A percentile compares a stretch with the other conserved stretches of the same genome.
These are phyloP conservation scores for Debaryomycetaceae sp. DNA, from an alignment of 1,139 yeast species.

Conservation along the genomic window DNA sequence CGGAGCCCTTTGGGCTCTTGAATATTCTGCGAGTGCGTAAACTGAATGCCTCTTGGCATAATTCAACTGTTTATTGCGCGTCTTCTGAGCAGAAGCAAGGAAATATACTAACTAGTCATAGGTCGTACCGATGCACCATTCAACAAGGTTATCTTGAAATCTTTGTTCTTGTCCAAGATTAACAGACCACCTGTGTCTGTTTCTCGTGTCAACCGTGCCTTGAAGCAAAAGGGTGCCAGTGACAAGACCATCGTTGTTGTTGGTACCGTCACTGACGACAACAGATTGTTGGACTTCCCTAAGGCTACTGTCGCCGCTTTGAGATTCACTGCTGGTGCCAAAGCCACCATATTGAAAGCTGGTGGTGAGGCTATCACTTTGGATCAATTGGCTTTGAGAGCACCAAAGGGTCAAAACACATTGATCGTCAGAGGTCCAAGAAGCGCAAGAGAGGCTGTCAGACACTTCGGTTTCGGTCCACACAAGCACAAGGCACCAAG, in stretches of 20 bases:
- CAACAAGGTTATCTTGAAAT: conserved; percentile 95
- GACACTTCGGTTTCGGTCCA: conserved; percentile 99
- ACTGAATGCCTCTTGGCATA: conserved; percentile 7
- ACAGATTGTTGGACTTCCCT: conserved; percentile 92
- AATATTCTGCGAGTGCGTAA: conserved; percentile 60
- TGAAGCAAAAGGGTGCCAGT: conserved; percentile 79
- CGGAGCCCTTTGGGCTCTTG: not conserved
- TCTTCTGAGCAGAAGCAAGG: conserved; percentile 54
- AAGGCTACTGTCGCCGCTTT: conserved; percentile 98
- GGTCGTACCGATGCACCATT: conserved; percentile 99
- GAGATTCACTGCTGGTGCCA: conserved; percentile 99
- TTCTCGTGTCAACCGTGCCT: conserved; percentile 84
- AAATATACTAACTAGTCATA: conserved; percentile 45
- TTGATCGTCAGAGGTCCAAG: conserved; percentile 98
- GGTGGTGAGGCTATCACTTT: conserved; percentile 99
- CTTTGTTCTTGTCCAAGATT: conserved; percentile 94
- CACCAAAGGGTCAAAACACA: conserved; percentile 99
- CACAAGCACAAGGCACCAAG: conserved; percentile 99
- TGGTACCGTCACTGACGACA: conserved; percentile 98
- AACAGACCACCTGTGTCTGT: conserved; percentile 99
- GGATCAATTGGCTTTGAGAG: conserved; percentile 98
- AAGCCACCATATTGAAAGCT: conserved; percentile 93
- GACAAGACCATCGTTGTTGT: conserved; percentile 95
- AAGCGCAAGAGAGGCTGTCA: conserved; percentile 97
- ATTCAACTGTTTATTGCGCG: conserved; percentile 38